Evolutionary conservation across 2,329 filamentous ascomycete species (phyloP), one percentile per base, ranked within the genome.

Genomic region (Talaromyces sp.): DNA sequence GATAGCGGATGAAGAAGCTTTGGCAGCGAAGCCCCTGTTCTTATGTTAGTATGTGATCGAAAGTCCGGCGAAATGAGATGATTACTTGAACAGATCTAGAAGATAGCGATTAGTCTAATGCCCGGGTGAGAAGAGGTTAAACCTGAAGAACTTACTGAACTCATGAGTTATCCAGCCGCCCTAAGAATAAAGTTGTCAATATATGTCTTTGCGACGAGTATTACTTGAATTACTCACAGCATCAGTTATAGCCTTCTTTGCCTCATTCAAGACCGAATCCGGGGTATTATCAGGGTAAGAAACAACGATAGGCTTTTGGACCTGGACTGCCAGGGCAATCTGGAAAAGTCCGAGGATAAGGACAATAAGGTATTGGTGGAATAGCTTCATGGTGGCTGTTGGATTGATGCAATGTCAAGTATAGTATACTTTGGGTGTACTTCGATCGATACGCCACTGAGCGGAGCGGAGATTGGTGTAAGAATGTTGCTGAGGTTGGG

Each of bases 141-240:
- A 40, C 10, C 2, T 19, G 29, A 63, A 38, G 51, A 40, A 78
- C 88, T 75, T 84, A 92, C 89, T 87, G 77, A 92, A 95, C 73
- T 89, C 86, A 80, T 96, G 92, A 25, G 90, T 95, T 71, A 97
- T 92, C 59, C 86, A 79, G 45, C 91, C 92, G 59, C 91, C 84
- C 82, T 86, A 70, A 45, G 29, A 56, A 45, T 7, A 22, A 53
- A 62, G 67, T 34, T 62, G 67, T 72, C 43, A 73, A 34, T 58
- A 61, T 43, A 25, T 64, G 5, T 15, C 36, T 19, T 25, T 38
- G 27, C 51, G 40, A 17, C 34, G 10, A 29, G 11, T 17, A n/a
- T n/a, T 40, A 15, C 6, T 11, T 51, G 43, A 19, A 59, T 34
- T 59, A 69, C 82, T 68, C 77, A 84, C 91, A 45, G 88, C 88